phyloP scores from a whole-genome alignment of 2,329 filamentous ascomycete species.

The Apiospora hydei region DNA sequence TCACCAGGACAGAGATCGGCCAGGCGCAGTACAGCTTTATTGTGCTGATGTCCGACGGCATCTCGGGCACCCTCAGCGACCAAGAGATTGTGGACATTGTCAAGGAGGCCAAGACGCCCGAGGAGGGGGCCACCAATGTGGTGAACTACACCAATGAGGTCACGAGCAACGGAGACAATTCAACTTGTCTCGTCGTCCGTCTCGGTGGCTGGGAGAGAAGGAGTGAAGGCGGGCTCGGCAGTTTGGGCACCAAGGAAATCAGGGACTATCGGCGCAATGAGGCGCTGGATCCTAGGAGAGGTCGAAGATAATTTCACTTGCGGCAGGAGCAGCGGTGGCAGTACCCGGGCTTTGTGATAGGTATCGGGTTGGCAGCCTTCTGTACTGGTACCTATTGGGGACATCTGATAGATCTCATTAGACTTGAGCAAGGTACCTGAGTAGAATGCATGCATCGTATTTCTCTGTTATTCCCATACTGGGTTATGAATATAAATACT shows the following conservation, averaged over 20 bases:
- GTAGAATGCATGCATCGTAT: background rate
- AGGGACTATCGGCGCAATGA: constrained; percentile 83
- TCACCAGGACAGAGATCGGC: constrained; percentile 78
- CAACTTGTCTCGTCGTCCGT: constrained; percentile 71
- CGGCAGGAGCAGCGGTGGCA: background rate
- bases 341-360: background rate
- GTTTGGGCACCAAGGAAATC: constrained; percentile 90
- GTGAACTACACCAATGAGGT: constrained; percentile 92
- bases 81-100: constrained; percentile 97
- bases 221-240: constrained; percentile 84
- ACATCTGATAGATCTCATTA: background rate
- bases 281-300: constrained; percentile 80
- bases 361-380: background rate
- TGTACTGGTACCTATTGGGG: background rate
- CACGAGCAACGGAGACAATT: constrained; percentile 70
- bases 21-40: constrained; percentile 90
- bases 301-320: constrained; percentile 53
- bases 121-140: constrained; percentile 80
- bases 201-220: constrained; percentile 75
- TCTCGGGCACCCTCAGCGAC: constrained; percentile 84
- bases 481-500: background rate
- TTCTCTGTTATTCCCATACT: background rate
- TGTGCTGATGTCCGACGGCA: constrained; percentile 86
- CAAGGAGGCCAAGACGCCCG: constrained; percentile 91
- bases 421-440: background rate